These are phyloP conservation scores for Talaromyces adpressus DNA, from an alignment of 495 filamentous ascomycete genomes.

Conservation along the genomic window DNA sequence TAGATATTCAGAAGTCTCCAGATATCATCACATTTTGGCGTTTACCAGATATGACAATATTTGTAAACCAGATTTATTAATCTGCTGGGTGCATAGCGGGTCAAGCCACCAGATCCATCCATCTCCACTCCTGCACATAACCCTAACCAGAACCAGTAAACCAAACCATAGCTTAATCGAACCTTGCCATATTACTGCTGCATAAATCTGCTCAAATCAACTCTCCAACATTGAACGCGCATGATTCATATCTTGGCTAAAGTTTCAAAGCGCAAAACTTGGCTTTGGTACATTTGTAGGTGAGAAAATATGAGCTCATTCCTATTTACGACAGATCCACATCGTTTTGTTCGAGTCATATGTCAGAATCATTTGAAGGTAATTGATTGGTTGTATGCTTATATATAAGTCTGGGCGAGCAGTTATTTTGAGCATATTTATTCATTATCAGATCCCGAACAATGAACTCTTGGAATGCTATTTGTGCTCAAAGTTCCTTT, in stretches of 20 bases:
- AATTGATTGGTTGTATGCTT: too few relatives aligned
- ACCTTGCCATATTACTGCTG: neutral
- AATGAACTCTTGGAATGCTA: neutral
- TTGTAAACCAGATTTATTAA: too few relatives aligned
- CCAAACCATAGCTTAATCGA: neutral
- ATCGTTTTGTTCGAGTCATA: too few relatives aligned
- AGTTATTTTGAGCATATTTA: neutral
- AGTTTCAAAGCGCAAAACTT: too few relatives aligned
- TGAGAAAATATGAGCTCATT: neutral
- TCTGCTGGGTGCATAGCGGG: too few relatives aligned
- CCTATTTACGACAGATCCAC: too few relatives aligned
- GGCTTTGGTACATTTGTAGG: too few relatives aligned
- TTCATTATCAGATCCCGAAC: neutral
- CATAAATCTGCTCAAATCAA: constrained; percentile 8
- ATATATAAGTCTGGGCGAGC: neutral
- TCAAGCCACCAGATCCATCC: neutral
- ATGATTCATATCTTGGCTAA: neutral
- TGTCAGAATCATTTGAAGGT: too few relatives aligned
- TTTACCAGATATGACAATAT: too few relatives aligned
- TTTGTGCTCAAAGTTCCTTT: neutral
- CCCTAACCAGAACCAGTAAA: too few relatives aligned
- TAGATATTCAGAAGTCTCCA: too few relatives aligned
- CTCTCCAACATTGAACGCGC: too few relatives aligned
- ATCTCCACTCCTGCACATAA: neutral
- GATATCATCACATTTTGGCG: neutral